Conservation (phyloP, 2,329 filamentous ascomycete species). For the Cyphellophora attinorum region DNA sequence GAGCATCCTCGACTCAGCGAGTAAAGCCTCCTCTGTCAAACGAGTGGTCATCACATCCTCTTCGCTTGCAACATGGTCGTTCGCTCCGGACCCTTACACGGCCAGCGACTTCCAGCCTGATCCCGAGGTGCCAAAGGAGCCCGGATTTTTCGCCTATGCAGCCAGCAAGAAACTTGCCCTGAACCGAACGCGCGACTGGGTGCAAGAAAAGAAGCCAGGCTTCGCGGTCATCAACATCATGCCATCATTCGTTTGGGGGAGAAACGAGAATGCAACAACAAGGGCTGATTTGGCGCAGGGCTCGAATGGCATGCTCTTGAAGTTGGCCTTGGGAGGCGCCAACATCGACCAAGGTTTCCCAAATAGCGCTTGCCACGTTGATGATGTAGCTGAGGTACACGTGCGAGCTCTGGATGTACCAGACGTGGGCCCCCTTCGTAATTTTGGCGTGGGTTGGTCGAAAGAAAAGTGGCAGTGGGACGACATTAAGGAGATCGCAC, state of each 20-base stretch:
- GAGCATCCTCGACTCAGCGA: conserved; percentile 47
- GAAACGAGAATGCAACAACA: conserved; percentile 21
- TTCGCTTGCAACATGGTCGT: conserved; percentile 50
- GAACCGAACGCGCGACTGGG: conserved; percentile 55
- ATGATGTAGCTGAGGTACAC: conserved; percentile 24
- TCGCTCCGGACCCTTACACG: not conserved
- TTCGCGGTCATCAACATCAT: conserved; percentile 55
- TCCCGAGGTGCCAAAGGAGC: not conserved
- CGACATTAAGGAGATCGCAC: conserved; percentile 30
- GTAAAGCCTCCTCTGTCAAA: conserved; percentile 58
- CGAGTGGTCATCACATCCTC: conserved; percentile 63
- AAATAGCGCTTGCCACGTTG: conserved; percentile 16
- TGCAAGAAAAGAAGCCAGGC: conserved; percentile 45
- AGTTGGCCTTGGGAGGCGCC: conserved; percentile 9
- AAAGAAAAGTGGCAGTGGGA: conserved; percentile 23
- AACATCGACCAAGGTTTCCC: conserved; percentile 6
- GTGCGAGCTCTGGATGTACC: conserved; percentile 19
- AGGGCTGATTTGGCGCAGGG: conserved; percentile 2
- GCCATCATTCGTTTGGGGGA: conserved; percentile 52
- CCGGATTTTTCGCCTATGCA: conserved; percentile 25
- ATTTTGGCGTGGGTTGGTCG: conserved; percentile 11
- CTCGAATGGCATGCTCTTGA: conserved; percentile 18
- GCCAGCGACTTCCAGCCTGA: not conserved
- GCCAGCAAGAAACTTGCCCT: conserved; percentile 57
- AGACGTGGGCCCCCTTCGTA: conserved; percentile 9